Evolutionary conservation across 1,139 yeast genomes (phyloP).

Genomic region (Spathaspora sp.): DNA sequence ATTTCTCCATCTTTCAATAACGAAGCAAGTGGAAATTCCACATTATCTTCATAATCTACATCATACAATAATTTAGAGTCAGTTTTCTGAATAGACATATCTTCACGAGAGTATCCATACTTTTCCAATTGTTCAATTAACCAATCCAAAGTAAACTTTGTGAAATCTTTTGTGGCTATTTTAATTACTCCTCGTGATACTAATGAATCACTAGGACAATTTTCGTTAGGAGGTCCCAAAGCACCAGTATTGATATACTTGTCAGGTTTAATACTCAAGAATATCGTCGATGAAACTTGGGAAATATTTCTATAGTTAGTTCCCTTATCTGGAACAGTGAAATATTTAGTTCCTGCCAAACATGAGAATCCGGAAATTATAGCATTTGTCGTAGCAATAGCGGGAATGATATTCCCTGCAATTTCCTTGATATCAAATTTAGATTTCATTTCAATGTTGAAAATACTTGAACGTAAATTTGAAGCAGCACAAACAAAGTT

Average conservation of each 20-base stretch:
- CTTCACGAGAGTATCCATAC: slow-evolving; percentile 64
- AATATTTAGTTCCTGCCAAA: slow-evolving; percentile 62
- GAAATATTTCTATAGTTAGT: slow-evolving; percentile 19
- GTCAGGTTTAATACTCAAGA: slow-evolving; percentile 68
- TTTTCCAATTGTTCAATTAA: slow-evolving; percentile 46
- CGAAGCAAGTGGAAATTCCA: slow-evolving; percentile 43
- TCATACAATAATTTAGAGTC: slow-evolving; percentile 72
- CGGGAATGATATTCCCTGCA: slow-evolving; percentile 98
- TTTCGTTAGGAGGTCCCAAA: slow-evolving; percentile 59
- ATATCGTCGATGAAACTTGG: slow-evolving; percentile 48
- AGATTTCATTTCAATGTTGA: slow-evolving; percentile 69
- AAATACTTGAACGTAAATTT: slow-evolving; percentile 73
- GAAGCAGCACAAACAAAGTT: slow-evolving; percentile 88
- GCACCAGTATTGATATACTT: slow-evolving; percentile 67
- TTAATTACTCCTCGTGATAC: slow-evolving; percentile 46
- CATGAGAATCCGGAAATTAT: slow-evolving; percentile 89
- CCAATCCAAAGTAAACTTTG: slow-evolving; percentile 29
- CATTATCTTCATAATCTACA: slow-evolving; percentile 83
- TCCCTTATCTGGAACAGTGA: slow-evolving; percentile 25
- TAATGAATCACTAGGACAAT: slow-evolving; percentile 75
- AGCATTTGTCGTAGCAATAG: slow-evolving; percentile 97
- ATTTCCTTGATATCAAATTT: slow-evolving; percentile 89
- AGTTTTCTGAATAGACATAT: slow-evolving; percentile 61
- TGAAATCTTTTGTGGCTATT: slow-evolving; percentile 17
- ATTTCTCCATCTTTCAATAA: slow-evolving; percentile 60